Base-by-base conservation (phyloP, 2,329 filamentous ascomycete genomes). In the Helicocarpus griseus region DNA sequence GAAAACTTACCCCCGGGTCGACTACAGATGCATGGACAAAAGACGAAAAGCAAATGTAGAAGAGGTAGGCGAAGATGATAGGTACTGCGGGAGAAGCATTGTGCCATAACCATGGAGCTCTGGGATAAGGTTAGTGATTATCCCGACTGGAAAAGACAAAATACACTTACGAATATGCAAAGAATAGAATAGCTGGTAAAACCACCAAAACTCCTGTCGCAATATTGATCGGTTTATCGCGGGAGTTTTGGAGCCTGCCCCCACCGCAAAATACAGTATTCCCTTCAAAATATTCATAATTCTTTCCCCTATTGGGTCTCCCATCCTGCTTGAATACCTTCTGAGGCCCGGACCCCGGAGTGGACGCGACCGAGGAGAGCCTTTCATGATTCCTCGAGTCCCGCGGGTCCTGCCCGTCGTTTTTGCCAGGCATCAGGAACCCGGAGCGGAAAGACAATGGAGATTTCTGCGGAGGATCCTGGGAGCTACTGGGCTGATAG, bases 21-120 rank as follows among this genome's bases (percentile, higher is more conserved):
- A 91, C 87, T 49, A 86, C 79, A 2, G 93, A 96, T 3, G 91
- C 93, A 70, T 96, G 91, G 51, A 96, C 63, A 64, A 97, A 98
- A 2, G 93, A 97, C 22, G 90, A 95, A 45, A 96, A 76, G 69
- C 87, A 94, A 26, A 98, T 76, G 66, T 86, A 90, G 62, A 89
- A 89, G n/a, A 96, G 64, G 65, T 98, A 98, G 49, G 82, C 90
- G 71, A 95, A 97, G 40, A 88, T 69, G 60, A 97, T 81, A 49
- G 93, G 93, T 61, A 97, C 81, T 49, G 89, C 89, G 29, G 90
- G 90, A 35, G 88, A 94, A 57, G 95, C 78, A 61, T 95, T 78
- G 59, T 83, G 75, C 89, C 89, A 96, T 49, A 95, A 67, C 80
- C 86, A 95, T 21, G 87, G 81, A 9, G 86, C 89, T 55, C 76